Evolutionary conservation across 1,139 yeast genomes (phyloP).

Genomic region (Debaryomycetaceae sp.): DNA sequence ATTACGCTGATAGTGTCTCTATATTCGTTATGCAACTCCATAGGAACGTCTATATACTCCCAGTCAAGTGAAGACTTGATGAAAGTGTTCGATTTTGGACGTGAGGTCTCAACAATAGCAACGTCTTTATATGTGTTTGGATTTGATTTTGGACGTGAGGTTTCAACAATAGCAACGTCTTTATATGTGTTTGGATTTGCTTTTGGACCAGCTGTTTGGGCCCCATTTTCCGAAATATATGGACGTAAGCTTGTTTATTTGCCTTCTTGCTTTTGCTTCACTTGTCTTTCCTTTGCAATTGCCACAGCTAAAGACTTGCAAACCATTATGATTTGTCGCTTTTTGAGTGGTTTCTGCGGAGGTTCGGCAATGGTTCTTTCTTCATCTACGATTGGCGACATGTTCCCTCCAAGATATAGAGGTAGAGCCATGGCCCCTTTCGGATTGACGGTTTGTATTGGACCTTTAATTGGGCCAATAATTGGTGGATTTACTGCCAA

Average conservation of each 20-base stretch:
- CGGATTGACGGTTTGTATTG: slow-evolving; percentile 38
- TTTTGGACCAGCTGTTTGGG: slow-evolving; percentile 41
- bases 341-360: slow-evolving; percentile 39
- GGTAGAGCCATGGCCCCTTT: slow-evolving; percentile 36
- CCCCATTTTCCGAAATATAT: slow-evolving; percentile 41
- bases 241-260: slow-evolving; percentile 35
- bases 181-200: slow-evolving; percentile 45
- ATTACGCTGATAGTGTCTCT: neutral
- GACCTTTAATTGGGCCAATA: slow-evolving; percentile 45
- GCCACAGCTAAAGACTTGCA: slow-evolving; percentile 39
- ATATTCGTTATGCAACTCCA: neutral
- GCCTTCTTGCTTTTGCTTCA: slow-evolving; percentile 27
- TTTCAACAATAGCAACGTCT: slow-evolving; percentile 37
- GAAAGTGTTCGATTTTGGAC: slow-evolving; percentile 10
- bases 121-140: no score
- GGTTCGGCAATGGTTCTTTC: slow-evolving; percentile 42
- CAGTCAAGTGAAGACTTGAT: neutral
- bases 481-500: slow-evolving; percentile 33
- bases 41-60: no score
- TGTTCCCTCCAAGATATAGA: slow-evolving; percentile 29
- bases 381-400: slow-evolving; percentile 41
- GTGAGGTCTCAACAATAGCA: no score
- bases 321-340: slow-evolving; percentile 38
- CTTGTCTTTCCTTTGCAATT: slow-evolving; percentile 35
- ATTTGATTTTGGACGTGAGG: slow-evolving; percentile 32